Conservation (phyloP, 495 filamentous ascomycete species). For the Margaritispora aquatica region DNA sequence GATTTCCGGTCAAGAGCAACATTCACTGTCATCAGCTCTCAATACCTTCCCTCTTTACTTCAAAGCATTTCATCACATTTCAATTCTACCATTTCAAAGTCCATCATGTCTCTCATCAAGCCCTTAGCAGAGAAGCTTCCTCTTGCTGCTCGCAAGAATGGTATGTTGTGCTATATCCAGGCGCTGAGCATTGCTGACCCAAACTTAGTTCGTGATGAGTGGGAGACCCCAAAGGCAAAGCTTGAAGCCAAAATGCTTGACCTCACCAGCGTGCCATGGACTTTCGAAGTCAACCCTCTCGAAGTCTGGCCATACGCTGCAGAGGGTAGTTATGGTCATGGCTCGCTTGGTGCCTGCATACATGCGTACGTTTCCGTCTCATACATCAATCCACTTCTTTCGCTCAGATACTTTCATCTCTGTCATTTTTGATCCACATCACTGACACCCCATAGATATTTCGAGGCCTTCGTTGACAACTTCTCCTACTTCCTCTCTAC, state of each 20-base stretch:
- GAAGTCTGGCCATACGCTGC: constrained; percentile 42
- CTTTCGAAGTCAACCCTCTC: constrained; percentile 38
- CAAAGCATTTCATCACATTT: neutral
- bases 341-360: constrained; percentile 38
- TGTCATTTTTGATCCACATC: neutral
- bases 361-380: constrained; percentile 27
- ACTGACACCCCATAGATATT: constrained; percentile 30
- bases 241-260: constrained; percentile 37
- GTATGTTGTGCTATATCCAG: constrained; percentile 23
- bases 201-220: constrained; percentile 43
- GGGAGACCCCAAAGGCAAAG: constrained; percentile 39
- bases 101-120: constrained; percentile 12
- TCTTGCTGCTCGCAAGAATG: constrained; percentile 46
- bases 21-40: neutral
- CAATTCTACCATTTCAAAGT: neutral
- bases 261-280: constrained; percentile 39
- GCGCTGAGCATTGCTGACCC: neutral
- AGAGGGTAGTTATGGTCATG: constrained; percentile 38
- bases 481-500: constrained; percentile 31
- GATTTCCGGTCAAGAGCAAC: neutral
- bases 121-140: constrained; percentile 41
- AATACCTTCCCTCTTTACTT: neutral
- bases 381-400: no score
- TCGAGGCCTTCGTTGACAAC: constrained; percentile 34
- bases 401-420: neutral